A percentile compares a stretch with the other conserved stretches of the same genome.
These are phyloP conservation scores for Rubus idaeus DNA, from an alignment of 306 rosid genomes.

Conservation along the genomic window DNA sequence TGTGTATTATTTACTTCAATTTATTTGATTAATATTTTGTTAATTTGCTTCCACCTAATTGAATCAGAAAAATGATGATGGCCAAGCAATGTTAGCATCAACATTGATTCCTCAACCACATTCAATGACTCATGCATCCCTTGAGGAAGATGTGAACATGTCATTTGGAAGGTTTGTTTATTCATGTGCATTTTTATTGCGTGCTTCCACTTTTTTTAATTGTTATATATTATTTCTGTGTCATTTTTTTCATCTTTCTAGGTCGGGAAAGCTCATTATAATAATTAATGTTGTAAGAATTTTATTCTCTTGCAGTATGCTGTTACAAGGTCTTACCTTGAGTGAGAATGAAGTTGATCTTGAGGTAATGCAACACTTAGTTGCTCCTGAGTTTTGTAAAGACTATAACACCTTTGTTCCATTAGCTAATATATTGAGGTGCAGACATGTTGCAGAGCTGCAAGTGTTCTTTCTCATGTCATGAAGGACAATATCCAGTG, in stretches of 20 bases:
- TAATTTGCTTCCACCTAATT: slow-evolving; percentile 17
- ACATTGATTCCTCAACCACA: slow-evolving; percentile 90
- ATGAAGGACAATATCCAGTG: slow-evolving; percentile 76
- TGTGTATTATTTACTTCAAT: slow-evolving; percentile 6
- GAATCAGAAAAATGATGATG: slow-evolving; percentile 75
- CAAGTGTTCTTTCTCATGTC: slow-evolving; percentile 88
- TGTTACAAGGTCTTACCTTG: slow-evolving; percentile 74
- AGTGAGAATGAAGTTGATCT: slow-evolving; percentile 85
- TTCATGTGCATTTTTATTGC: slow-evolving; percentile 23
- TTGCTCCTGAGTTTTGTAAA: slow-evolving; percentile 4
- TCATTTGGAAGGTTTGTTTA: slow-evolving; percentile 90
- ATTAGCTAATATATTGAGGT: slow-evolving; percentile 32
- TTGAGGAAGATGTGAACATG: slow-evolving; percentile 88
- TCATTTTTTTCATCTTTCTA: slow-evolving; percentile 6
- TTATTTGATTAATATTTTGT: not conserved
- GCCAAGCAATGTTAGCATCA: slow-evolving; percentile 88
- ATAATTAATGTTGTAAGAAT: slow-evolving; percentile 23
- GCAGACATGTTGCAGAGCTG: slow-evolving; percentile 95
- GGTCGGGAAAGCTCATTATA: slow-evolving; percentile 16
- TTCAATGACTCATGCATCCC: slow-evolving; percentile 59
- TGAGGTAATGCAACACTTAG: slow-evolving; percentile 55
- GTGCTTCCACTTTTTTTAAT: slow-evolving; percentile 1
- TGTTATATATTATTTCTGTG: not conserved
- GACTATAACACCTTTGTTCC: not conserved
- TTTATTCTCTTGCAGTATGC: slow-evolving; percentile 68